phyloP scores from a whole-genome alignment of 352 stramenopile species.

The Pythium aristosporum region DNA sequence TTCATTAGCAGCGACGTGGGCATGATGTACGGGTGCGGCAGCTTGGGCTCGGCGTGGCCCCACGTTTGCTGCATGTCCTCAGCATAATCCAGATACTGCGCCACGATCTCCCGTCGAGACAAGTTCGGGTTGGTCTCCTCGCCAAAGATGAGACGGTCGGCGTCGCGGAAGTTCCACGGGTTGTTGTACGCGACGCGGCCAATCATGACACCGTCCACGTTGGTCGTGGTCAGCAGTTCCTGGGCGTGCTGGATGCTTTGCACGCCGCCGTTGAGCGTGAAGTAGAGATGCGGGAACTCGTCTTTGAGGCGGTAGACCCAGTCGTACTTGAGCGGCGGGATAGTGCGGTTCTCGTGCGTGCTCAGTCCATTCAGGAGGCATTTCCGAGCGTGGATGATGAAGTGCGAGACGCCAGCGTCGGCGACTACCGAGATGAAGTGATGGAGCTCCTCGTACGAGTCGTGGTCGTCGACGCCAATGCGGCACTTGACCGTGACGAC shows the following conservation, averaged over 20 bases:
- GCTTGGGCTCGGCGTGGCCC: slow-evolving; percentile 46
- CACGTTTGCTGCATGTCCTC: slow-evolving; percentile 75
- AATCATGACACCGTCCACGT: slow-evolving; percentile 90
- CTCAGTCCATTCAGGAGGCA: slow-evolving; percentile 95
- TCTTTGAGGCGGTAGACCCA: slow-evolving; percentile 92
- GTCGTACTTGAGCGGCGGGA: slow-evolving; percentile 96
- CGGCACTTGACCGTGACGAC: slow-evolving; percentile 98
- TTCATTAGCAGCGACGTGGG: slow-evolving; percentile 79
- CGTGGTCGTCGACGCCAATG: slow-evolving; percentile 95
- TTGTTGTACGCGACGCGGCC: slow-evolving; percentile 87
- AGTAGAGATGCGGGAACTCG: slow-evolving; percentile 95
- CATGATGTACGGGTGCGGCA: slow-evolving; percentile 66
- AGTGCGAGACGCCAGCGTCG: slow-evolving; percentile 90
- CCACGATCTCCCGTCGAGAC: slow-evolving; percentile 83
- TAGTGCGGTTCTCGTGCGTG: slow-evolving; percentile 97
- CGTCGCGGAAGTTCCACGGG: slow-evolving; percentile 87
- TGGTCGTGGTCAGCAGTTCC: slow-evolving; percentile 77
- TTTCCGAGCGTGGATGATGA: slow-evolving; percentile 98
- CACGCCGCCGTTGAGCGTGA: slow-evolving; percentile 98
- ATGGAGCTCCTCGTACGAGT: slow-evolving; percentile 92
- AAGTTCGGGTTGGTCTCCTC: slow-evolving; percentile 71
- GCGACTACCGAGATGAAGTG: slow-evolving; percentile 93
- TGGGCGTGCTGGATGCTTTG: slow-evolving; percentile 90
- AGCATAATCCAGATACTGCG: slow-evolving; percentile 85
- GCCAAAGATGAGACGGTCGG: slow-evolving; percentile 82